Evolutionary conservation across 2,329 filamentous ascomycete species (phyloP).

Genomic region (Fusarium fujikuroi): DNA sequence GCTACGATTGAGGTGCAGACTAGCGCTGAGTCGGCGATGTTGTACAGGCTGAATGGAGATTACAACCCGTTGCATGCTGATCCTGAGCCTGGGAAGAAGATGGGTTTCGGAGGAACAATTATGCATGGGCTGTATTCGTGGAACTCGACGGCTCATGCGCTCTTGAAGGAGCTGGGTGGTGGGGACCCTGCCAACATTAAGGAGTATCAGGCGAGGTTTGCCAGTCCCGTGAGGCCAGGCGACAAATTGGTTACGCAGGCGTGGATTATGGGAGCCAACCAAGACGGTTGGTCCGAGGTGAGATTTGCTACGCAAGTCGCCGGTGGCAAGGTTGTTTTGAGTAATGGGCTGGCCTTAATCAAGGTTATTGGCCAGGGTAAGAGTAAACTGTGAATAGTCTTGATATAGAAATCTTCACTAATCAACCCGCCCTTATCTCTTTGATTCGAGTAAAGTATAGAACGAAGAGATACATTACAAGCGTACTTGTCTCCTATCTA

Average conservation of each 20-base stretch:
- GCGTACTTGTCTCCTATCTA: accelerated
- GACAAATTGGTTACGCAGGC: conserved; percentile 56
- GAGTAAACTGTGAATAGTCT: neutral
- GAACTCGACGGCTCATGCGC: conserved; percentile 58
- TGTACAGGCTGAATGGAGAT: conserved; percentile 59
- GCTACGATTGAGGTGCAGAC: conserved; percentile 52
- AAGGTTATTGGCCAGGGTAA: neutral
- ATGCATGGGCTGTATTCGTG: conserved; percentile 59
- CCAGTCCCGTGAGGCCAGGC: conserved; percentile 59
- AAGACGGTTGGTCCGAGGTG: conserved; percentile 3
- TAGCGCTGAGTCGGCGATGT: conserved; percentile 51
- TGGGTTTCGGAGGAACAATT: conserved; percentile 58
- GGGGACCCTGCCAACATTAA: conserved; percentile 54
- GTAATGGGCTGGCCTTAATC: conserved; percentile 10
- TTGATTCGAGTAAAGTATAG: accelerated
- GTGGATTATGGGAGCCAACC: conserved; percentile 49
- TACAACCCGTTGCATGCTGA: conserved; percentile 61
- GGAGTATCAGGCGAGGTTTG: conserved; percentile 58
- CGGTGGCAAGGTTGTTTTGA: conserved; percentile 7
- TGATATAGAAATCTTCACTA: neutral
- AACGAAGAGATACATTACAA: accelerated
- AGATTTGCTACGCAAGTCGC: conserved; percentile 4
- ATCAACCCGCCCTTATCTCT: accelerated
- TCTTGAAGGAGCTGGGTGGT: conserved; percentile 53
- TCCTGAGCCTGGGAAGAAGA: conserved; percentile 53